Evolutionary conservation across 352 stramenopile genomes (phyloP).

Genomic region (Plasmopara viticola): DNA sequence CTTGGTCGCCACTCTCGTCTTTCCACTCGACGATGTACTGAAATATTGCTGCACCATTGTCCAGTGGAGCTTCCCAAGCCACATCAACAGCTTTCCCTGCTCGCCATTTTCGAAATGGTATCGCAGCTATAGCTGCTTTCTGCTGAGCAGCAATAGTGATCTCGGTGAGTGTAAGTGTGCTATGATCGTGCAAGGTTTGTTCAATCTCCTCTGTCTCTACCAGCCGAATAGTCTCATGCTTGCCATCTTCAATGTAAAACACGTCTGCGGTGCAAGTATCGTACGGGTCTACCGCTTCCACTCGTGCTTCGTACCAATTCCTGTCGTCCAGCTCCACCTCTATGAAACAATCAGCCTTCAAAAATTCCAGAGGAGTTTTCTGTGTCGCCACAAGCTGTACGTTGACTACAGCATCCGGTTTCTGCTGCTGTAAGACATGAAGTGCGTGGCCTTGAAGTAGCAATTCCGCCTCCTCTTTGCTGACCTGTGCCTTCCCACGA

Average conservation of each 20-base stretch:
- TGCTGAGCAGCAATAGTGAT: slow-evolving; percentile 42
- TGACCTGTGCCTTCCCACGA: slow-evolving; percentile 33
- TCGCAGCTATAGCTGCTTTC: slow-evolving; percentile 26
- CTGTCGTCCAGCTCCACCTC: slow-evolving; percentile 74
- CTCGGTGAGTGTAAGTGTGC: slow-evolving; percentile 30
- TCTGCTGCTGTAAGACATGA: slow-evolving; percentile 59
- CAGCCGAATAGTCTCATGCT: slow-evolving; percentile 63
- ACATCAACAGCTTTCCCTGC: slow-evolving; percentile 69
- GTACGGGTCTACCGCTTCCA: slow-evolving; percentile 53
- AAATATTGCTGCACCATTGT: slow-evolving; percentile 56
- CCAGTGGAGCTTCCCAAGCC: slow-evolving; percentile 50
- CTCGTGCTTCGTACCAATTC: slow-evolving; percentile 56
- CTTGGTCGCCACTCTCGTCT: slow-evolving; percentile 34
- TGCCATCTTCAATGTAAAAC: slow-evolving; percentile 52
- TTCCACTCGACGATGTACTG: slow-evolving; percentile 72
- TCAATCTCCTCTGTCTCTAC: slow-evolving; percentile 28
- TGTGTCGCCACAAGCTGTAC: slow-evolving; percentile 34
- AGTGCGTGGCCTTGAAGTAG: slow-evolving; percentile 31
- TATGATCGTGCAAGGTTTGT: slow-evolving; percentile 8
- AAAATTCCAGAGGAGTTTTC: slow-evolving; percentile 67
- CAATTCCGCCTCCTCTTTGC: slow-evolving; percentile 37
- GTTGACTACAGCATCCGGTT: slow-evolving; percentile 49
- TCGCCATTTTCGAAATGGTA: slow-evolving; percentile 60
- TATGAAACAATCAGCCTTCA: slow-evolving; percentile 40
- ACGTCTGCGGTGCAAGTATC: slow-evolving; percentile 56